These are phyloP conservation scores for Aspergillus neoniger DNA, from an alignment of 2,329 filamentous ascomycete genomes.

Conservation along the genomic window DNA sequence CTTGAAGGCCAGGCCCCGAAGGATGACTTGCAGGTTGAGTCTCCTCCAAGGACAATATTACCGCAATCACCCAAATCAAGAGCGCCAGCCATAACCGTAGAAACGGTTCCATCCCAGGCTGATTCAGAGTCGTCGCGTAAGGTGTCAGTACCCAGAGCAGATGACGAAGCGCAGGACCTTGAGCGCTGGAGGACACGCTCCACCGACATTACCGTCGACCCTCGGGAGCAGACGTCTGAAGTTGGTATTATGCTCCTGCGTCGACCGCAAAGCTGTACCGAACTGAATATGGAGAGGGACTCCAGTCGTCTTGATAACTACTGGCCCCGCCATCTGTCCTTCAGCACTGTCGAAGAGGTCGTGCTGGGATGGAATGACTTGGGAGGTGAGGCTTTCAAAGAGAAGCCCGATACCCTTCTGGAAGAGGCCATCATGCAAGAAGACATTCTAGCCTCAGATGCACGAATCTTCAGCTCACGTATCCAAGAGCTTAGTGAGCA, in stretches of 20 bases:
- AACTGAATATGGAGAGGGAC: constrained; percentile 26
- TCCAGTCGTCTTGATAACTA: constrained; percentile 28
- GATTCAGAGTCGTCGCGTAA: constrained; percentile 23
- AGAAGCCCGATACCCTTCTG: constrained; percentile 43
- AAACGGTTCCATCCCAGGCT: constrained; percentile 25
- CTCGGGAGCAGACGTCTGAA: constrained; percentile 28
- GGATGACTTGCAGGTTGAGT: constrained; percentile 16
- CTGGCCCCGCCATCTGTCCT: constrained; percentile 49
- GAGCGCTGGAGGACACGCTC: constrained; percentile 33
- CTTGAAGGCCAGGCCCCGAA: constrained; percentile 18
- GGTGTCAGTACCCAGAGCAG: constrained; percentile 15
- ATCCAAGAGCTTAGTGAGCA: constrained; percentile 41
- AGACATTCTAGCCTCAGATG: constrained; percentile 41
- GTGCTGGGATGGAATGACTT: constrained; percentile 41
- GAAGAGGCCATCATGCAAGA: constrained; percentile 44
- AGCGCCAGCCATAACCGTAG: constrained; percentile 38
- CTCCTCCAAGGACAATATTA: constrained; percentile 8
- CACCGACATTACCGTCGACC: constrained; percentile 31
- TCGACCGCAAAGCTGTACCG: constrained; percentile 40
- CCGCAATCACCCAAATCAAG: constrained; percentile 22
- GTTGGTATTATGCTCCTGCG: constrained; percentile 35
- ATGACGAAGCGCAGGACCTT: constrained; percentile 34
- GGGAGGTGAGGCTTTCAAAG: constrained; percentile 28
- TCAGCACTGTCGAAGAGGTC: constrained; percentile 51
- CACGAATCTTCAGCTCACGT: constrained; percentile 36